These are phyloP conservation scores for Penicillium sp. DNA, from an alignment of 2,329 filamentous ascomycete species.

Conservation along the genomic window DNA sequence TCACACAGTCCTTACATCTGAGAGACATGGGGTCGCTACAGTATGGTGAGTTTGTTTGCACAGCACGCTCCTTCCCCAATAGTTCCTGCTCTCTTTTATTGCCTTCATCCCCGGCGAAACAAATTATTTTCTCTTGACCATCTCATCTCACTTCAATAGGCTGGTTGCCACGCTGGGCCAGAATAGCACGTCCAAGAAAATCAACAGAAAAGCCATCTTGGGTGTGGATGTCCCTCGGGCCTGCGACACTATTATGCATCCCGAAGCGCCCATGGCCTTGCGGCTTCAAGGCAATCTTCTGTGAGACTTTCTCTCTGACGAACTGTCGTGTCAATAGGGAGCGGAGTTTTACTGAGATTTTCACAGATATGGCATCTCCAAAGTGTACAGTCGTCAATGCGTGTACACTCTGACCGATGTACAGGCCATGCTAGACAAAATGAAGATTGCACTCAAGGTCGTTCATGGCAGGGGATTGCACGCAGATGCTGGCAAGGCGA, in stretches of 20 bases:
- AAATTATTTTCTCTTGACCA: neutral
- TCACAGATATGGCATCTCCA: constrained; percentile 68
- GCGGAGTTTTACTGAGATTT: neutral
- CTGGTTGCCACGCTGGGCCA: constrained; percentile 83
- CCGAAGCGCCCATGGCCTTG: constrained; percentile 81
- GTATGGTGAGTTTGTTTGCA: constrained; percentile 65
- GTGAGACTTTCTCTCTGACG: constrained; percentile 38
- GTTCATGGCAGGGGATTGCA: constrained; percentile 62
- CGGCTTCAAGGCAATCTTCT: constrained; percentile 86
- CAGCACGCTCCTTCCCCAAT: neutral
- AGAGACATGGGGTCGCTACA: constrained; percentile 87
- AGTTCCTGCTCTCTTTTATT: neutral
- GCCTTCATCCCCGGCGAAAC: neutral
- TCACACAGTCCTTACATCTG: constrained; percentile 67
- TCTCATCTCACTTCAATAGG: constrained; percentile 49
- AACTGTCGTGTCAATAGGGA: neutral
- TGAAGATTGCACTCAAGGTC: constrained; percentile 63
- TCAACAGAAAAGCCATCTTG: constrained; percentile 82
- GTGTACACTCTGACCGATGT: constrained; percentile 78
- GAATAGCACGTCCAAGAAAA: constrained; percentile 64
- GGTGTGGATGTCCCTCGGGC: constrained; percentile 83
- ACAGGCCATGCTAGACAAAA: constrained; percentile 68
- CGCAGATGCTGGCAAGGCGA: constrained; percentile 65
- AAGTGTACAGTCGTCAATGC: constrained; percentile 84
- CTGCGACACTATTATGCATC: constrained; percentile 81